phyloP scores from a whole-genome alignment of 2,329 filamentous ascomycete genomes.

The Tolypocladium amazonense region DNA sequence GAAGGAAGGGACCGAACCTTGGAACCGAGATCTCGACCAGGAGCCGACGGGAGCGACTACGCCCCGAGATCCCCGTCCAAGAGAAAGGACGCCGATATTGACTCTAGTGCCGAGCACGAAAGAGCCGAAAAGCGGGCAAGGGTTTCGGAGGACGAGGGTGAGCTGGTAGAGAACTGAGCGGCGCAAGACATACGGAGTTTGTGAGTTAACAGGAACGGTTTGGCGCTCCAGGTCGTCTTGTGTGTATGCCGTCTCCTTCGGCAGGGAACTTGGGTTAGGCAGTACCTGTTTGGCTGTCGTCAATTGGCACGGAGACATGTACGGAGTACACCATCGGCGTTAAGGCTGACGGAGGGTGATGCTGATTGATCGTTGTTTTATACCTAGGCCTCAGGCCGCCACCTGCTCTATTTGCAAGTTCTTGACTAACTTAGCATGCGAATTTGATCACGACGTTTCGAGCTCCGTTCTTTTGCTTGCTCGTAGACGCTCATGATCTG shows the following conservation, averaged over 20 bases:
- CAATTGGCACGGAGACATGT: not conserved
- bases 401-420: not conserved
- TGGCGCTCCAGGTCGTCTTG: not conserved
- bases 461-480: not conserved
- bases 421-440: not conserved
- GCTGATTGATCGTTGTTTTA: not conserved
- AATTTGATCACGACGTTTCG: not conserved
- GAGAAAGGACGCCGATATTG: conserved; percentile 28
- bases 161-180: conserved; percentile 26
- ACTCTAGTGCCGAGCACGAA: conserved; percentile 19
- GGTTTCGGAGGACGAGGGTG: conserved; percentile 37
- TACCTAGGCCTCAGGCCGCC: not conserved
- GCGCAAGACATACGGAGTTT: not conserved
- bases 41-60: conserved; percentile 18
- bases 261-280: not conserved
- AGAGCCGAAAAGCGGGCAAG: conserved; percentile 32
- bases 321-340: not conserved
- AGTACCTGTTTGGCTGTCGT: not conserved
- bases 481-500: not conserved
- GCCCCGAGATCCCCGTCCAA: conserved; percentile 27
- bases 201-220: not conserved
- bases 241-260: not conserved
- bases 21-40: conserved; percentile 18
- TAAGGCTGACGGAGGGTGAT: not conserved
- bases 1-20: conserved; percentile 3